phyloP scores from a whole-genome alignment of 2,329 filamentous ascomycete genomes.

The Fusarium cyanostomum region DNA sequence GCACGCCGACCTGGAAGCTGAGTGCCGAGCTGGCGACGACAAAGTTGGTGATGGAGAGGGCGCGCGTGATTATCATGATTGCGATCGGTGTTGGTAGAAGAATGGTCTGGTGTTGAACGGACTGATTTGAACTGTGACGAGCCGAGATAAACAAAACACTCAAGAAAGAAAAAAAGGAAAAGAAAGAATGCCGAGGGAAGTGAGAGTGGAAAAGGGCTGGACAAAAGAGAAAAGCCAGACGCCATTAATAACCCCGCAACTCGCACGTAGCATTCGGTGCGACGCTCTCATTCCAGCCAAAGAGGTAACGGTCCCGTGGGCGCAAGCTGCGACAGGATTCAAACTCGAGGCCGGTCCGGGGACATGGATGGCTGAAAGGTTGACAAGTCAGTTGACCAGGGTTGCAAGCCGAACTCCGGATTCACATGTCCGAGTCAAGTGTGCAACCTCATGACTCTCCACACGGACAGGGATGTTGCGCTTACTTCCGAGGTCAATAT shows the following conservation, averaged over 20 bases:
- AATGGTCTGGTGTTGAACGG: background rate
- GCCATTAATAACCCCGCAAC: slow-evolving; percentile 23
- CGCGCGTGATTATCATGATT: slow-evolving; percentile 40
- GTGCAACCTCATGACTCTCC: slow-evolving; percentile 28
- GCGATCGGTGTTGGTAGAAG: background rate
- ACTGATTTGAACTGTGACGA: background rate
- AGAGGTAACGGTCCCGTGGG: slow-evolving; percentile 29
- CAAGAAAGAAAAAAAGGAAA: slow-evolving; percentile 5
- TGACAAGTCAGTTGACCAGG: slow-evolving; percentile 34
- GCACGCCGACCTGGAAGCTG: slow-evolving; percentile 73
- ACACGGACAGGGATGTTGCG: slow-evolving; percentile 23
- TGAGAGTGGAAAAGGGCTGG: background rate
- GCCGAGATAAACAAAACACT: slow-evolving; percentile 15
- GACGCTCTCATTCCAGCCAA: slow-evolving; percentile 33
- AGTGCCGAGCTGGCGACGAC: slow-evolving; percentile 71
- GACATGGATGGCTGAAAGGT: slow-evolving; percentile 25
- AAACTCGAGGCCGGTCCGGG: slow-evolving; percentile 11
- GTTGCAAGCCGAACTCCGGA: slow-evolving; percentile 21
- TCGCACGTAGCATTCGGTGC: slow-evolving; percentile 24
- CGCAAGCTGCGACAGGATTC: slow-evolving; percentile 35
- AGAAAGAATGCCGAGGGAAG: slow-evolving; percentile 3
- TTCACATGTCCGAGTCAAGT: slow-evolving; percentile 37
- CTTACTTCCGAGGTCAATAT: background rate
- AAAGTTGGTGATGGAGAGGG: slow-evolving; percentile 59
- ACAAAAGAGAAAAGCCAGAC: slow-evolving; percentile 10